Evolutionary conservation across 345 rosid genomes (phyloP).

Genomic region (Eucalyptus globulus): DNA sequence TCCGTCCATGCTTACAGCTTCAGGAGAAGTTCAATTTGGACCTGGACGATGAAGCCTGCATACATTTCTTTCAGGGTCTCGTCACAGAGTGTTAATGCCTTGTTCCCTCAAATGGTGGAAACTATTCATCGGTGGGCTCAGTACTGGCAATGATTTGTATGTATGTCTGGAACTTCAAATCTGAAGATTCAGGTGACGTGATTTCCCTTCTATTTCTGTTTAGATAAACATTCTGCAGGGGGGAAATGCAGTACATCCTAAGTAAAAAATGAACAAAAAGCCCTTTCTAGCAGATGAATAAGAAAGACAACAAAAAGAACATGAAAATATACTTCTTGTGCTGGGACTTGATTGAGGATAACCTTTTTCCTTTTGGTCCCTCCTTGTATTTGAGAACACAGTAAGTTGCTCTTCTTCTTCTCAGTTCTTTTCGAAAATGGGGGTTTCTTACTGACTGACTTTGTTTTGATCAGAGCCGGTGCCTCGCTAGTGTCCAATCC

Average conservation of each 20-base stretch:
- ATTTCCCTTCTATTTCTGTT: background rate
- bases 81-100: conserved; percentile 91
- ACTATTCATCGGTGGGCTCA: conserved; percentile 99
- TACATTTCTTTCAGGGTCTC: conserved; percentile 96
- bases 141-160: conserved; percentile 64
- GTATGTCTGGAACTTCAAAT: background rate
- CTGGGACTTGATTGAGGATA: background rate
- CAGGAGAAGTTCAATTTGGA: conserved; percentile 97
- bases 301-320: background rate
- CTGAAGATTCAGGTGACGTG: background rate
- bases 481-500: background rate
- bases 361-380: background rate
- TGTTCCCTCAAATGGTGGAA: conserved; percentile 99
- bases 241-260: background rate
- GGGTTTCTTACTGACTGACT: too few relatives aligned
- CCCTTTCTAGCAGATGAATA: background rate
- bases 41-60: conserved; percentile 89
- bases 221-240: background rate
- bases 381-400: background rate
- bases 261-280: background rate
- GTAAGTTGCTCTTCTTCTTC: background rate
- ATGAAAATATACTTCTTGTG: background rate
- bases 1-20: conserved; percentile 32
- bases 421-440: too few relatives aligned
- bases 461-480: background rate